Evolutionary conservation across 108 stramenopile species (phyloP), one percentile per base, ranked within the genome.

Genomic region (Pseudonitzschia multistriata): DNA sequence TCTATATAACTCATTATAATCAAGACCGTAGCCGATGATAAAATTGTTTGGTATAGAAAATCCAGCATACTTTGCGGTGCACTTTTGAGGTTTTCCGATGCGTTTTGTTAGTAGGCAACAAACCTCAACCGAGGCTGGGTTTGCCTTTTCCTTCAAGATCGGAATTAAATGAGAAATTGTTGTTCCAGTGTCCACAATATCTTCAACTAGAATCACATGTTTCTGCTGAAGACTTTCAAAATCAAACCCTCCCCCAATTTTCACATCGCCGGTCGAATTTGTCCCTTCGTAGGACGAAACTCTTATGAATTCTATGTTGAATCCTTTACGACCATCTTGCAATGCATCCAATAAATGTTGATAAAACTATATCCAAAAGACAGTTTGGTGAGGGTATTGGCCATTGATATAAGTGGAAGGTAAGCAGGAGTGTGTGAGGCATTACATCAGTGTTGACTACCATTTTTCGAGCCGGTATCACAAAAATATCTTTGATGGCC

Each of bases 111-210:
- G 68, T 35, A 88, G 64, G 1, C 83, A 73, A 35, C 72, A 74
- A 14, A 79, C 78, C 62, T 83, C 68, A n/a, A 85, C 0, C 3
- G 77, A 70, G 27, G 53, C 65, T 19, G 78, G 74, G 3, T 71
- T 62, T 13, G 17, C 69, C 17, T 59, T 64, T 33, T 54, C 76
- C 48, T 66, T 45, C 42, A 88, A 64, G 22, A 59, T 17, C 8
- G 83, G 82, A 30, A 84, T 37, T 14, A 88, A 63, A 55, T 80
- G 34, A 22, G 52, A 67, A 11, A 88, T 39, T 0, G 87, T 88
- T 1, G 80, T 78, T 40, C 87, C 84, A 6, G 87, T 88, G 78
- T 88, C 87, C 8, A 88, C 49, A 68, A 88, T 88, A 78, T 88
- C 87, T 71, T 88, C 87, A 17, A 88, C 74, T 34, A 88, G 36